These are phyloP conservation scores for Gentiana macrophylla DNA, from an alignment of 257 asterid genomes.

Conservation along the genomic window DNA sequence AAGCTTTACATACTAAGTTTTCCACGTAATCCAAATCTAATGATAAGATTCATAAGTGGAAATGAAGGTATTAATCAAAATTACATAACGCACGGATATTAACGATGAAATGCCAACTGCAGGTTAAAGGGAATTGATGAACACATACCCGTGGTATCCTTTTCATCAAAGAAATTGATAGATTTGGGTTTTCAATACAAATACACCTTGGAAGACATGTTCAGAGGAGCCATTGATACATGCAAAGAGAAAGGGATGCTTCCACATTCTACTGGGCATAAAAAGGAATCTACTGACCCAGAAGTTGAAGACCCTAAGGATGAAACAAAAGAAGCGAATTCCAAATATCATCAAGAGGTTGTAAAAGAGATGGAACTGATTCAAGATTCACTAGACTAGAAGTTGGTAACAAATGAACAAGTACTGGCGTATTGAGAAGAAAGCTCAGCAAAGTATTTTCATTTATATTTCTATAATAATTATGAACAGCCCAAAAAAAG, in stretches of 20 bases:
- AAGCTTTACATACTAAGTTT: slow-evolving; percentile 13
- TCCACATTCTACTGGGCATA: slow-evolving; percentile 40
- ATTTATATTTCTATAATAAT: too few species aligned
- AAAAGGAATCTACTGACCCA: slow-evolving; percentile 16
- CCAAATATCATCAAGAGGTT: too few species aligned
- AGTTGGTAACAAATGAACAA: too few species aligned
- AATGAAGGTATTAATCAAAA: too few species aligned
- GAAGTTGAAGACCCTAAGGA: slow-evolving; percentile 15
- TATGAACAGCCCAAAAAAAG: too few species aligned
- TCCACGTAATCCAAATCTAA: neutral
- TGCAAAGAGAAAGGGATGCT: slow-evolving; percentile 68
- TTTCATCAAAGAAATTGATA: slow-evolving; percentile 66
- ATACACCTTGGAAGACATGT: slow-evolving; percentile 79
- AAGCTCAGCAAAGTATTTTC: too few species aligned
- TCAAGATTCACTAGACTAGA: too few species aligned
- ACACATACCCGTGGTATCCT: slow-evolving; percentile 49
- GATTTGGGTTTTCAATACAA: slow-evolving; percentile 66
- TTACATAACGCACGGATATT: too few species aligned
- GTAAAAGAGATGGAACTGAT: too few species aligned
- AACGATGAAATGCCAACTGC: slow-evolving; percentile 12
- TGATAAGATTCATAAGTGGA: neutral
- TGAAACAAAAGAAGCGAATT: neutral
- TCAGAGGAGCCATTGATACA: slow-evolving; percentile 59
- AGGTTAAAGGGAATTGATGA: slow-evolving; percentile 75
- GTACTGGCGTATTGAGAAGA: too few species aligned